These are phyloP conservation scores for Xerocomellus dryophilus DNA, from an alignment of 768 basidiomycete genomes.

Conservation along the genomic window DNA sequence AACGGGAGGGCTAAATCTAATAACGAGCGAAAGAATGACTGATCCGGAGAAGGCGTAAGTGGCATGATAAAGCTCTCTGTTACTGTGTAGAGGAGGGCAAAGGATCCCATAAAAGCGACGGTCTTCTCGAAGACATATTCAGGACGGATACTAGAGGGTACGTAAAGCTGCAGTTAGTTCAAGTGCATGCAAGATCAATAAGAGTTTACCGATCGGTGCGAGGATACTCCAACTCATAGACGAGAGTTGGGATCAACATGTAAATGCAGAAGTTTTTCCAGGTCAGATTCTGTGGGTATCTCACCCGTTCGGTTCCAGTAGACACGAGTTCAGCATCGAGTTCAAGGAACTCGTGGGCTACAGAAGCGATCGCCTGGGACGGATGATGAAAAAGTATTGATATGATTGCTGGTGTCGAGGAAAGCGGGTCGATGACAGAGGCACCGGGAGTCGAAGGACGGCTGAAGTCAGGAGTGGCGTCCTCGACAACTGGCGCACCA, in stretches of 20 bases:
- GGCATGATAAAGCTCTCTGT: slow-evolving; percentile 95
- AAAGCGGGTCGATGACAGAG: slow-evolving; percentile 8
- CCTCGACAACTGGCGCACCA: neutral
- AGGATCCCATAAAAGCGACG: slow-evolving; percentile 92
- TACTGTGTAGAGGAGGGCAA: slow-evolving; percentile 88
- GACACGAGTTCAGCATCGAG: slow-evolving; percentile 74
- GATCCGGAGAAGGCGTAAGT: slow-evolving; percentile 61
- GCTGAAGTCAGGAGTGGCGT: neutral
- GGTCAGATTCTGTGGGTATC: slow-evolving; percentile 85
- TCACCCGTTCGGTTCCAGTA: slow-evolving; percentile 60
- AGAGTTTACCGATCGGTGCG: slow-evolving; percentile 70
- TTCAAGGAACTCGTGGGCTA: slow-evolving; percentile 76
- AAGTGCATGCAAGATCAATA: neutral
- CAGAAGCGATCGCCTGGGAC: slow-evolving; percentile 54
- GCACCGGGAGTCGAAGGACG: slow-evolving; percentile 1
- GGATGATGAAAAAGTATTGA: slow-evolving; percentile 62
- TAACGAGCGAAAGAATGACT: slow-evolving; percentile 71
- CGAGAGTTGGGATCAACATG: slow-evolving; percentile 85
- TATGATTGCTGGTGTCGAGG: slow-evolving; percentile 29
- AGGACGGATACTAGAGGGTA: slow-evolving; percentile 40
- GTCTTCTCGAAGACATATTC: slow-evolving; percentile 54
- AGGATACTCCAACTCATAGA: slow-evolving; percentile 96
- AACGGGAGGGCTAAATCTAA: slow-evolving; percentile 90
- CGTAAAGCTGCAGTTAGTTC: neutral
- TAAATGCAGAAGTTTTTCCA: slow-evolving; percentile 81